Conservation (phyloP, 2,329 filamentous ascomycete genomes). For the Aureobasidium zeae region DNA sequence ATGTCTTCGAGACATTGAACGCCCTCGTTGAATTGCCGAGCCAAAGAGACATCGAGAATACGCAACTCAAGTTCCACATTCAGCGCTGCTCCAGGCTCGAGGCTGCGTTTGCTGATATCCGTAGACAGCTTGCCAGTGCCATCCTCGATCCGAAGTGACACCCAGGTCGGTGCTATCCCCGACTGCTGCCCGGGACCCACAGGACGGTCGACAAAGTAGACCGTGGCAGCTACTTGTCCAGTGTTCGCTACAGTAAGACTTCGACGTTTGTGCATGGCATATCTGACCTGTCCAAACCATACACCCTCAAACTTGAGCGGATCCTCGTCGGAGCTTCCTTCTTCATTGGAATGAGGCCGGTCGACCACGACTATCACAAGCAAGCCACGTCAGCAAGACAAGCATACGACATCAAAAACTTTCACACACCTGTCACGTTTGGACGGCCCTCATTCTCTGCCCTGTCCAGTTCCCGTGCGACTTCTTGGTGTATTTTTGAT, state of each 20-base stretch:
- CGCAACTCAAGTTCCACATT: conserved; percentile 59
- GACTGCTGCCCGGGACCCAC: conserved; percentile 35
- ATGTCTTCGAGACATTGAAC: conserved; percentile 67
- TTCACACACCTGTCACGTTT: conserved; percentile 33
- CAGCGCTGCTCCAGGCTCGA: conserved; percentile 78
- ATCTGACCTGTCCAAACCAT: conserved; percentile 68
- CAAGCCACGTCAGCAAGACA: neutral
- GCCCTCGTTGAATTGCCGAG: conserved; percentile 63
- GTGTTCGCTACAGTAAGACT: conserved; percentile 86
- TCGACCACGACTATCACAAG: conserved; percentile 71
- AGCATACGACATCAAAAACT: too few species aligned
- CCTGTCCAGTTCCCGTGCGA: conserved; percentile 78
- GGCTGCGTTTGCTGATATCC: conserved; percentile 41
- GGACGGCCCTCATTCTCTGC: conserved; percentile 87
- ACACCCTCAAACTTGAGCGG: conserved; percentile 47
- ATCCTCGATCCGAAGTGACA: conserved; percentile 45
- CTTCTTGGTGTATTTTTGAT: conserved; percentile 72
- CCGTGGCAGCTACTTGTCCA: conserved; percentile 66
- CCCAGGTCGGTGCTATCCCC: conserved; percentile 53
- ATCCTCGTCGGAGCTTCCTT: conserved; percentile 34
- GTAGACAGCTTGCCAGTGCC: conserved; percentile 18
- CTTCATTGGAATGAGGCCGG: conserved; percentile 30
- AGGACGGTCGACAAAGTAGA: conserved; percentile 70
- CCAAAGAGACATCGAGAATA: conserved; percentile 54
- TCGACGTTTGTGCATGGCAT: conserved; percentile 55